phyloP scores from a whole-genome alignment of 2,329 filamentous ascomycete genomes.

The Venturia aucupariae region DNA sequence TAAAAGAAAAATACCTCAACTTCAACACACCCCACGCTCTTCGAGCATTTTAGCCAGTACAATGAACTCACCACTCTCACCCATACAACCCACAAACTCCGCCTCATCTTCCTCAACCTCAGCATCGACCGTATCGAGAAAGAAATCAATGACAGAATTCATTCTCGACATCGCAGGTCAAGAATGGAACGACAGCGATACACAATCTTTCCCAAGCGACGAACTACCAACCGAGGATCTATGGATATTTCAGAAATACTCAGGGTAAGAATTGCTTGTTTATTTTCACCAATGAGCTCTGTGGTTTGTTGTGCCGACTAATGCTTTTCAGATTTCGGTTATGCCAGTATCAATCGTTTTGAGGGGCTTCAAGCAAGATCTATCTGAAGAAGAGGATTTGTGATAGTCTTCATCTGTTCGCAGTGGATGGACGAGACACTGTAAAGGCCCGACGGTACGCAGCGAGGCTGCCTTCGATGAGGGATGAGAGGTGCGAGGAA shows the following conservation, averaged over 20 bases:
- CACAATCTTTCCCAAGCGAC: neutral
- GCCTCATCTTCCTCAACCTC: neutral
- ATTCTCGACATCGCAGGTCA: neutral
- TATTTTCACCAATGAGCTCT: too few relatives aligned
- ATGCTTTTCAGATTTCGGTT: neutral
- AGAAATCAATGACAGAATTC: neutral
- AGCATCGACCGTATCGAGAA: neutral
- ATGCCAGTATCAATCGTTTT: slow-evolving; percentile 1
- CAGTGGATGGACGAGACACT: too few relatives aligned
- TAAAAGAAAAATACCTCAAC: neutral
- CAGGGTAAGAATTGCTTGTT: neutral
- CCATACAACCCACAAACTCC: neutral
- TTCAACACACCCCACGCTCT: neutral
- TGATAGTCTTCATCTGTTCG: too few relatives aligned
- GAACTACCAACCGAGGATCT: neutral
- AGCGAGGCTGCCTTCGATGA: too few relatives aligned
- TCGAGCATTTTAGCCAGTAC: neutral
- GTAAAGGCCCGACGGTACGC: too few relatives aligned
- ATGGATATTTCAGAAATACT: neutral
- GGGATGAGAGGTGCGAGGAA: too few relatives aligned
- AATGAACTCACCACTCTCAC: neutral
- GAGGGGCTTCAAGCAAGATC: neutral
- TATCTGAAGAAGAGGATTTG: too few relatives aligned
- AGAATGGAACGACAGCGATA: neutral
- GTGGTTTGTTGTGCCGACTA: neutral